Percentiles rank a stretch among this genome's conserved stretches.
phyloP scores from a whole-genome alignment of 768 basidiomycete genomes.

The Tricholoma bakamatsutake region DNA sequence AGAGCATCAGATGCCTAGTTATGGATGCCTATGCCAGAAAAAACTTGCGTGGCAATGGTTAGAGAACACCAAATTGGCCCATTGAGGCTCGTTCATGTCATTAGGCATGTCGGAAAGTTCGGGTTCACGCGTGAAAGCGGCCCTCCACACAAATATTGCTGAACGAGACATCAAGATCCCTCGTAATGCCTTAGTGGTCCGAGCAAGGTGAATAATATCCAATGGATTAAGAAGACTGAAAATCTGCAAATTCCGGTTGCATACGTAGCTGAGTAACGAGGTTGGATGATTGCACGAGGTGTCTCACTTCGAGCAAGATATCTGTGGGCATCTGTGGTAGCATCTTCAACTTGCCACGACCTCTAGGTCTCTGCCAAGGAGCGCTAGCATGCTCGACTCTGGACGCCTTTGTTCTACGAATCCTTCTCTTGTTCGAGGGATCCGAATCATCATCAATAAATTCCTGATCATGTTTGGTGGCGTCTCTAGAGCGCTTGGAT shows the following conservation, averaged over 20 bases:
- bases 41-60: conserved; percentile 22
- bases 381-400: background rate
- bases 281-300: background rate
- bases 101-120: conserved; percentile 20
- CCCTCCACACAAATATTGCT: conserved; percentile 19
- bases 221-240: conserved; percentile 27
- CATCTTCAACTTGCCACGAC: conserved; percentile 1
- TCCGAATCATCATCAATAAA: background rate
- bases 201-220: conserved; percentile 32
- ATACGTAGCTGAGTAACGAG: background rate
- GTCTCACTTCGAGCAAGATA: conserved; percentile 19
- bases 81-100: conserved; percentile 22
- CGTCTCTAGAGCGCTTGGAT: background rate
- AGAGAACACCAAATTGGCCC: conserved; percentile 22
- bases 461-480: too few relatives aligned
- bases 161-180: conserved; percentile 22
- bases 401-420: background rate
- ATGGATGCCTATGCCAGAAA: background rate
- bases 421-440: background rate
- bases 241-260: conserved; percentile 23
- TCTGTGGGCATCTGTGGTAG: conserved; percentile 16
- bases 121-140: conserved; percentile 17
- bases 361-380: background rate
- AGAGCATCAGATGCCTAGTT: background rate
- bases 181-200: conserved; percentile 35